Evolutionary conservation across 2,329 filamentous ascomycete genomes (phyloP), one percentile per base, ranked within the genome.

Genomic region (Alternaria burnsii): DNA sequence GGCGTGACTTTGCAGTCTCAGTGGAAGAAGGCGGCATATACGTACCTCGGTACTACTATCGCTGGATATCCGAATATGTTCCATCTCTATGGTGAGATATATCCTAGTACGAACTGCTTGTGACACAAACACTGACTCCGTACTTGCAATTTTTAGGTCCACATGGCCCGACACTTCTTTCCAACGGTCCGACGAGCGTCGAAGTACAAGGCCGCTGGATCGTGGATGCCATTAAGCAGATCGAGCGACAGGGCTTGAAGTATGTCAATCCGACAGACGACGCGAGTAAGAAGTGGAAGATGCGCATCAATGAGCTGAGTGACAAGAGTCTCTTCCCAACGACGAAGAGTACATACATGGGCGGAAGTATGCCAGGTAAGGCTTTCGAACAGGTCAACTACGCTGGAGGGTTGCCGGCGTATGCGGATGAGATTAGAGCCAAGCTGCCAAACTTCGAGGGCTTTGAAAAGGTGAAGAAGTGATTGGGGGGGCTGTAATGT

Each of bases 141-240:
- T 30, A 12, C 9, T 10, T 11, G 10, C 11, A 12, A 11, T 4
- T 30, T 30, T 10, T 12, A 30, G 28, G 28, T 9, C 65, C 65
- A 1, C 65, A 67, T 30, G 65, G 34, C 12, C 65, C 65, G 11
- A 65, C 58, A 14, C 24, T 26, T 9, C 76, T 80, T 66, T 71
- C 70, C 55, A 81, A 81, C 54, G 79, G 78, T 2, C 78, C 79
- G 1, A 72, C 69, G 16, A 78, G 71, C 59, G 52, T 79, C 34
- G 76, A 81, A 58, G 63, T 72, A 26, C 79, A 81, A 60, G 75
- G 71, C 16, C 74, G 78, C 43, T 80, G 74, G 63, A 74, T 81
- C 47, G 70, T 76, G 32, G 75, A 79, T 26, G 65, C 70, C 4
- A 73, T 81, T 57, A 72, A 70, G 42, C 71, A 71, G 60, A 54